Base-by-base conservation (phyloP, 495 filamentous ascomycete species). In the Tuber borchii region DNA sequence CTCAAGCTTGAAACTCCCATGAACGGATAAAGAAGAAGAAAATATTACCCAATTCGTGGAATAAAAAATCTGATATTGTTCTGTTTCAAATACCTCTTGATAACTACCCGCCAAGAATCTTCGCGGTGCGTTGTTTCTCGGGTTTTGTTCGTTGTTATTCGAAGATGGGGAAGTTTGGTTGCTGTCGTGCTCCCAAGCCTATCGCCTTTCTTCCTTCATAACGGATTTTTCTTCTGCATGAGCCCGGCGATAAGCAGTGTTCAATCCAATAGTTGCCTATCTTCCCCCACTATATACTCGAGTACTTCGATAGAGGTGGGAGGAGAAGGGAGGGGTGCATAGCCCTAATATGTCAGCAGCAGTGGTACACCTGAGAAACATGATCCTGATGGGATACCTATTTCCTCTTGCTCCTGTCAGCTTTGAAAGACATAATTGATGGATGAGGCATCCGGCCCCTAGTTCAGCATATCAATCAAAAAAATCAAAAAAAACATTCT, bases 31-130 rank as follows among this genome's bases (percentile, higher is more conserved):
- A 34, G 26, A 14, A 17, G n/a, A n/a, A n/a, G n/a, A 65, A 65
- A 65, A 65, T 34, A 65, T 65, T 65, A 65, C 4, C 56, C 56
- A 61, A 65, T 65, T 65, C 56, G 56, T 16, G 31, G 56, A 65
- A 34, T 3, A 34, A 34, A 31, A 65, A 65, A 31, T 65, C 56
- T 5, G 26, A 65, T 26, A 26, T 26, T 7, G 12, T 34, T 34
- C 26, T 65, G 56, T 65, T 65, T 65, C 56, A 65, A 34, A 65
- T 65, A 65, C 12, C 26, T 65, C 48, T 12, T 56, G 48, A 14
- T 56, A 56, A 9, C 48, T n/a, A 31, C 31, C 34, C 16, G 14
- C 26, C 56, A 65, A 34, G 26, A 16, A 65, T 65, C 34, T 65
- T 65, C 34, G 19, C 17, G 26, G 56, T 65, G 56, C 56, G 56